Conservation (phyloP, 2,329 filamentous ascomycete species). For the Decorospora gaudefroyi region DNA sequence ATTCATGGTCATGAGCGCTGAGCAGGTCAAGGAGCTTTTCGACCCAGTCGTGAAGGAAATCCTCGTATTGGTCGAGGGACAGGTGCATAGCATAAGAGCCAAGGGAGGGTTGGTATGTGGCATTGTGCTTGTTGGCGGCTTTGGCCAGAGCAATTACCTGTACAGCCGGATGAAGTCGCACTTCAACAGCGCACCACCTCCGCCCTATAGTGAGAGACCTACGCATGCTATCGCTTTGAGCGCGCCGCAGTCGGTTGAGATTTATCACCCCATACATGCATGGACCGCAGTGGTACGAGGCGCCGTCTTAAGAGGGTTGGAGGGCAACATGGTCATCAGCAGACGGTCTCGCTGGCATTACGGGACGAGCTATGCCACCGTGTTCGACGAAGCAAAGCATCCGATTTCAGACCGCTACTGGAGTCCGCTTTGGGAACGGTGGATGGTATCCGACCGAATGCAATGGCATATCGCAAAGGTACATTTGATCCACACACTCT, state of each 20-base stretch:
- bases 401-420: slow-evolving; percentile 75
- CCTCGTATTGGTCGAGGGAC: slow-evolving; percentile 50
- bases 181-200: slow-evolving; percentile 61
- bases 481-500: slow-evolving; percentile 1
- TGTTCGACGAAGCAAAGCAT: slow-evolving; percentile 77
- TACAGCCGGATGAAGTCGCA: slow-evolving; percentile 70
- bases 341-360: slow-evolving; percentile 76
- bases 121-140: slow-evolving; percentile 81
- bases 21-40: slow-evolving; percentile 73
- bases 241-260: slow-evolving; percentile 67
- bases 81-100: slow-evolving; percentile 49
- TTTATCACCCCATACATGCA: slow-evolving; percentile 80
- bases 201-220: slow-evolving; percentile 68
- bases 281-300: slow-evolving; percentile 82
- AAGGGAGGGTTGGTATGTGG: slow-evolving; percentile 56
- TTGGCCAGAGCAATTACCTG: slow-evolving; percentile 77
- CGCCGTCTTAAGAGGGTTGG: slow-evolving; percentile 73
- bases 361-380: slow-evolving; percentile 78
- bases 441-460: slow-evolving; percentile 84
- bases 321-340: slow-evolving; percentile 78
- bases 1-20: slow-evolving; percentile 72
- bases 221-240: slow-evolving; percentile 63
- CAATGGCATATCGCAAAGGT: slow-evolving; percentile 84
- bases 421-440: slow-evolving; percentile 78
- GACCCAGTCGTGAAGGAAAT: slow-evolving; percentile 70